Evolutionary conservation across 441 rosid genomes (phyloP).

Genomic region (Populus trichocarpa): DNA sequence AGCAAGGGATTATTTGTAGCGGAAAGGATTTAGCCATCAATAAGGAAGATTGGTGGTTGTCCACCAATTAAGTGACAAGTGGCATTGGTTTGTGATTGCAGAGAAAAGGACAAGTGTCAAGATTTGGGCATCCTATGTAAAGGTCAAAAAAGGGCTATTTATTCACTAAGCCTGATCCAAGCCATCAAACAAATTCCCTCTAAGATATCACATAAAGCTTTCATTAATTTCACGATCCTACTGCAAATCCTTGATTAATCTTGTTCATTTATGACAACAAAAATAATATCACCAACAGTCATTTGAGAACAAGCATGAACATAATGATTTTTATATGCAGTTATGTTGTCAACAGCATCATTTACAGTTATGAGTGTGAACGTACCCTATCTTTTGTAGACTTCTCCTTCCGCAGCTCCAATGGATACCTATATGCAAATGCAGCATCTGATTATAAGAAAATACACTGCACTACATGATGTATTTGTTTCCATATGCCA

Average conservation of each 20-base stretch:
- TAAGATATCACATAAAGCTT: neutral
- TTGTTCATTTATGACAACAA: neutral
- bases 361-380: neutral
- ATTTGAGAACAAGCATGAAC: neutral
- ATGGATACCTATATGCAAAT: conserved; percentile 69
- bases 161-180: neutral
- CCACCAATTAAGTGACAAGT: neutral
- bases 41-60: neutral
- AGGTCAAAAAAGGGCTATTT: neutral
- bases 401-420: conserved; percentile 92
- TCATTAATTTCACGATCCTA: neutral
- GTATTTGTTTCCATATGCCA: neutral
- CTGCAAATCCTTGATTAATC: neutral
- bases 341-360: neutral
- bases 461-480: neutral
- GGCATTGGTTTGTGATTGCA: neutral
- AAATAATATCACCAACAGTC: neutral
- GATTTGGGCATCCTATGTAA: neutral
- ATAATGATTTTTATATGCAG: neutral
- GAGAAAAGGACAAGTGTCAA: neutral
- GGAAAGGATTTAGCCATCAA: neutral
- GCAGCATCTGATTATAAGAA: conserved; percentile 1
- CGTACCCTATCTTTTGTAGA: conserved; percentile 85
- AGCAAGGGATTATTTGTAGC: neutral
- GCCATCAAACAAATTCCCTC: neutral